Base-by-base conservation (phyloP, 129 eudicot species). In the Flaveria brownii region DNA sequence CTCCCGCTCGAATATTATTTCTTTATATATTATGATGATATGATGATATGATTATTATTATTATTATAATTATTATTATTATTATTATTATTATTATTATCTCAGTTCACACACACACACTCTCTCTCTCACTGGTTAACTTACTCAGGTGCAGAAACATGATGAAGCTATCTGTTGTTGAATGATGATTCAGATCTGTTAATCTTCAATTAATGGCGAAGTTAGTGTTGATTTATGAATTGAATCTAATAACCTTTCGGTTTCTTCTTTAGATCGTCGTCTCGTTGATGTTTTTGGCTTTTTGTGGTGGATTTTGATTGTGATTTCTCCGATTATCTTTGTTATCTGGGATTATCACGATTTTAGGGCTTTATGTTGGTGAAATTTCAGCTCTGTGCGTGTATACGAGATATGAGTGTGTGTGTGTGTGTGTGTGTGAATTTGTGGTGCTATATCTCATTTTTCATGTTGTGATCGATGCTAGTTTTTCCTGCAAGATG, bases 171-270 rank as follows among this genome's bases (percentile, higher is more conserved):
- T 10, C 13, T 4, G 7, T 36, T 36, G 9, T 14, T 76, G 33
- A 26, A 11, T 68, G 60, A 75, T 75, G 39, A 2, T 47, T 9
- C 63, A 62, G 17, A 17, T 16, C 9, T 6, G 1, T 68, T 56
- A 77, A 23, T 54, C 60, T 68, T 76, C 80, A 22, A 10, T 3
- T 3, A 76, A 77, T 77, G 81, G 68, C 75, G 9, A 77, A 42
- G 81, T 77, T 77, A 77, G 81, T 77, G 28, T 5, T 51, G 7
- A 42, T 12, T 71, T 12, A 18, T 22, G 4, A 12, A 6, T 6
- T 56, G 4, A 68, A 18, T 12, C 14, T 74, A 60, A 60, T 10
- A 3, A 16, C 28, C 13, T 6, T 28, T 43, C 25, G 36, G 1
- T 65, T 69, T 39, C 17, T 28, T 30, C 2, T 14, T 9, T 26